Conservation (phyloP, 768 basidiomycete genomes). For the Mycena metata region DNA sequence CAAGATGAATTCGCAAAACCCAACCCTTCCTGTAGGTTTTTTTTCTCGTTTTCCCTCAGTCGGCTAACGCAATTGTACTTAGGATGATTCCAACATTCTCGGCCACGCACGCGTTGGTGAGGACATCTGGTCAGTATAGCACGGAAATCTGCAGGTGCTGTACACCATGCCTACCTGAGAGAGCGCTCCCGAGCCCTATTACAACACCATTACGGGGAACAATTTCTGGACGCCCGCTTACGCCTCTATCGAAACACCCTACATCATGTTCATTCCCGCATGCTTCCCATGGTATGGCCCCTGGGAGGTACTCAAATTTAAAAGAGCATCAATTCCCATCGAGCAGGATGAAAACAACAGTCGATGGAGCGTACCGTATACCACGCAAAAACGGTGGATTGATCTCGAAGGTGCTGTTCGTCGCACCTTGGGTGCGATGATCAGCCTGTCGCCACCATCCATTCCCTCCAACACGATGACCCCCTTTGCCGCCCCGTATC, state of each 20-base stretch:
- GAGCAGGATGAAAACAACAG: neutral
- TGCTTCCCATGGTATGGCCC: neutral
- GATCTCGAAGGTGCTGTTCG: neutral
- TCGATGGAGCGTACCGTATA: neutral
- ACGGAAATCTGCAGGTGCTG: neutral
- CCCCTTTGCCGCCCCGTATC: neutral
- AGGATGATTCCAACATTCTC: neutral
- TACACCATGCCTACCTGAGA: neutral
- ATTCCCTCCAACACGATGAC: no score
- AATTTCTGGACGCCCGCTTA: neutral
- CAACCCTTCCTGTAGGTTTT: no score
- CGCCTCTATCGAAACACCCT: neutral
- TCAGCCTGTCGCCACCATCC: neutral
- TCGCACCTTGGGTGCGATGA: neutral
- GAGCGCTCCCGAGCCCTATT: neutral
- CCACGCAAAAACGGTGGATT: neutral
- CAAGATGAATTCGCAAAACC: no score
- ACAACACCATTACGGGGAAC: neutral
- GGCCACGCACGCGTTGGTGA: neutral
- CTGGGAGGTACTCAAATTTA: neutral
- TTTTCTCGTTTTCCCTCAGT: neutral
- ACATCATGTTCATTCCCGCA: constrained; percentile 9
- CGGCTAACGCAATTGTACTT: neutral
- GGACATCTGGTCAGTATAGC: neutral
- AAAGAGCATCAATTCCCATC: neutral